These are phyloP conservation scores for Penicillium argentinense DNA, from an alignment of 495 filamentous ascomycete species.

Conservation along the genomic window DNA sequence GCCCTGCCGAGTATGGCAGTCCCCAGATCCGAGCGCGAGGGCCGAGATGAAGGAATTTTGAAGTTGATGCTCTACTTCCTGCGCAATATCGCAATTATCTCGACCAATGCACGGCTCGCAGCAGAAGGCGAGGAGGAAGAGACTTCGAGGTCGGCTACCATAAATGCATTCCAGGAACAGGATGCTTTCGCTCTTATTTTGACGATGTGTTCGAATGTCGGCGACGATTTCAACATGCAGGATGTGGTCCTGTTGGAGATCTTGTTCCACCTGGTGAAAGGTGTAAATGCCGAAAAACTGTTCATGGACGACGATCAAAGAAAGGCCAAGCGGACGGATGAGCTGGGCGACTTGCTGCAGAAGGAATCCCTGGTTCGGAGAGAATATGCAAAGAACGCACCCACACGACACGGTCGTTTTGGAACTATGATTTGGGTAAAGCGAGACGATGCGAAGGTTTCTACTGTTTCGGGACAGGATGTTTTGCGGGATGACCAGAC, in stretches of 20 bases:
- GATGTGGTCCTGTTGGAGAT: conserved; percentile 86
- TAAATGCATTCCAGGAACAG: conserved; percentile 84
- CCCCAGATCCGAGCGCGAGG: conserved; percentile 69
- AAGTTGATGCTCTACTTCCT: conserved; percentile 87
- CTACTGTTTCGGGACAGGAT: conserved; percentile 85
- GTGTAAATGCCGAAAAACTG: conserved; percentile 79
- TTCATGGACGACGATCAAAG: conserved; percentile 79
- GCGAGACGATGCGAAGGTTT: conserved; percentile 73
- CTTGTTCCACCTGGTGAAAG: conserved; percentile 88
- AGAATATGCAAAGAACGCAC: conserved; percentile 74
- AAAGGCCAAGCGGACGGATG: conserved; percentile 63
- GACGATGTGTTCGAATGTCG: conserved; percentile 85
- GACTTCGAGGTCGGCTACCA: conserved; percentile 81
- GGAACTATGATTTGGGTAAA: conserved; percentile 98
- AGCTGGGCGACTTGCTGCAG: conserved; percentile 69
- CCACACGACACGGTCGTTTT: conserved; percentile 89
- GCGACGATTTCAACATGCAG: conserved; percentile 85
- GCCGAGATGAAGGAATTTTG: conserved; percentile 89
- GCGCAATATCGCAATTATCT: conserved; percentile 83
- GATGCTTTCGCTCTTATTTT: conserved; percentile 84
- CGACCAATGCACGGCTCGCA: conserved; percentile 58
- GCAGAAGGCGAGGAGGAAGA: conserved; percentile 80
- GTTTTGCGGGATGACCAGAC: conserved; percentile 71
- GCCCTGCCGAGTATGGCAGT: conserved; percentile 86
- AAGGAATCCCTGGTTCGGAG: conserved; percentile 80